Percentiles rank a stretch among this genome's conserved stretches.
Evolutionary conservation across 2,329 filamentous ascomycete genomes (phyloP).

Genomic region (Phyllosticta citrichinensis): DNA sequence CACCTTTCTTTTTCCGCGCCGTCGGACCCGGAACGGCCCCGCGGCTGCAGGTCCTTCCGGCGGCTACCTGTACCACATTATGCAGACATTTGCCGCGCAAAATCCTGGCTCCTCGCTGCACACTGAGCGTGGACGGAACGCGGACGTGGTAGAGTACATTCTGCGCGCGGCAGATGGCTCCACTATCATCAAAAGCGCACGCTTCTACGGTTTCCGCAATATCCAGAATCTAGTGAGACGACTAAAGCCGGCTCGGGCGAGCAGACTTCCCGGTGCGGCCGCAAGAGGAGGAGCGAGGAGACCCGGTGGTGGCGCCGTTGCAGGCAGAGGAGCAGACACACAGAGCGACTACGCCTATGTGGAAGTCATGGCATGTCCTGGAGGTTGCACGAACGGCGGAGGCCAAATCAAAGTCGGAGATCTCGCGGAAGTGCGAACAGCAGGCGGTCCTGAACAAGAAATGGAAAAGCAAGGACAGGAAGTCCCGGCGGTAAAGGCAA

Average conservation of each 20-base stretch:
- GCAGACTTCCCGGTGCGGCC: conserved; percentile 35
- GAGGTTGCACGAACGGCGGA: conserved; percentile 96
- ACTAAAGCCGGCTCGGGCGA: conserved; percentile 69
- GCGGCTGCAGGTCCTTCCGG: conserved; percentile 68
- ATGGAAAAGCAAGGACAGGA: conserved; percentile 22
- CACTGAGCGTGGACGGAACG: conserved; percentile 68
- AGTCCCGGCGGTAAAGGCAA: conserved; percentile 28
- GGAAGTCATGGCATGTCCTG: conserved; percentile 97
- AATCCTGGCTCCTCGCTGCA: conserved; percentile 64
- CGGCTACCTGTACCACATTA: conserved; percentile 77
- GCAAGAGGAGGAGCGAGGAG: conserved; percentile 29
- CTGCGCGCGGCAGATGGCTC: conserved; percentile 43
- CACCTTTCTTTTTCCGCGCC: conserved; percentile 62
- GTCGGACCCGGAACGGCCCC: conserved; percentile 30
- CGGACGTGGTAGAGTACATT: conserved; percentile 80
- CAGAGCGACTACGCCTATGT: conserved; percentile 72
- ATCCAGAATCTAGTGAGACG: conserved; percentile 96
- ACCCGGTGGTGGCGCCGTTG: conserved; percentile 61
- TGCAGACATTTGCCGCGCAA: conserved; percentile 61
- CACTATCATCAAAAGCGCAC: conserved; percentile 43
- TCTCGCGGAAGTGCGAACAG: conserved; percentile 37
- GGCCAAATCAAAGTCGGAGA: conserved; percentile 91
- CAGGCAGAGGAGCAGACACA: conserved; percentile 44
- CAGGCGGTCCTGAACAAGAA: conserved; percentile 17
- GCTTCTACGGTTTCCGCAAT: conserved; percentile 96